Evolutionary conservation across 805 yeast species (phyloP).

Genomic region (Tetrapisispora fleetii): DNA sequence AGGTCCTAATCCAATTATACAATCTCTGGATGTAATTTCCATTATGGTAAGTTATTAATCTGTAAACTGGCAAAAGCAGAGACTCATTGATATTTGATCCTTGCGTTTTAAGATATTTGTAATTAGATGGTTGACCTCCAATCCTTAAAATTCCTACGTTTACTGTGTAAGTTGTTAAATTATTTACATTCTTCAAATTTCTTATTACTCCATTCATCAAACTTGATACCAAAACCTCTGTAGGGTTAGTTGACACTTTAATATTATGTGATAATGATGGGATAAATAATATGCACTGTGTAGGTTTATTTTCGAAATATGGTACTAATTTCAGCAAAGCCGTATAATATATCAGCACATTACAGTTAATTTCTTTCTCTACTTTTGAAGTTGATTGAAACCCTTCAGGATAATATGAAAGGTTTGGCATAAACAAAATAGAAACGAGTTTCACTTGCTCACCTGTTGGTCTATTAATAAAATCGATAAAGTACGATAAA

Average conservation of each 20-base stretch:
- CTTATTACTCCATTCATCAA: slow-evolving; percentile 16
- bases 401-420: slow-evolving; percentile 26
- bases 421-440: slow-evolving; percentile 25
- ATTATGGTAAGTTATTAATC: slow-evolving; percentile 16
- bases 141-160: slow-evolving; percentile 24
- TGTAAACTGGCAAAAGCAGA: slow-evolving; percentile 21
- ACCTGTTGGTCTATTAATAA: slow-evolving; percentile 7
- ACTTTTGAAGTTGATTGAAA: slow-evolving; percentile 13
- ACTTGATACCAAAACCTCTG: slow-evolving; percentile 23
- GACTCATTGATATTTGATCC: slow-evolving; percentile 20
- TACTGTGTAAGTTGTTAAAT: slow-evolving; percentile 12
- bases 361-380: slow-evolving; percentile 19
- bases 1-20: slow-evolving; percentile 8
- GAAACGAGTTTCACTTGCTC: slow-evolving; percentile 12
- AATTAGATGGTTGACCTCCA: slow-evolving; percentile 27
- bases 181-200: slow-evolving; percentile 9
- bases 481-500: slow-evolving; percentile 13
- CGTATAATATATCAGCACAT: slow-evolving; percentile 16
- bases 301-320: slow-evolving; percentile 8
- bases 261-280: slow-evolving; percentile 24
- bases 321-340: slow-evolving; percentile 18
- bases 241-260: slow-evolving; percentile 17
- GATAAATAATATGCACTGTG: slow-evolving; percentile 22
- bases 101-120: slow-evolving; percentile 17
- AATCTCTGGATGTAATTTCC: slow-evolving; percentile 13